These are phyloP conservation scores for Penicillium palitans DNA, from an alignment of 2,329 filamentous ascomycete genomes.

Conservation along the genomic window DNA sequence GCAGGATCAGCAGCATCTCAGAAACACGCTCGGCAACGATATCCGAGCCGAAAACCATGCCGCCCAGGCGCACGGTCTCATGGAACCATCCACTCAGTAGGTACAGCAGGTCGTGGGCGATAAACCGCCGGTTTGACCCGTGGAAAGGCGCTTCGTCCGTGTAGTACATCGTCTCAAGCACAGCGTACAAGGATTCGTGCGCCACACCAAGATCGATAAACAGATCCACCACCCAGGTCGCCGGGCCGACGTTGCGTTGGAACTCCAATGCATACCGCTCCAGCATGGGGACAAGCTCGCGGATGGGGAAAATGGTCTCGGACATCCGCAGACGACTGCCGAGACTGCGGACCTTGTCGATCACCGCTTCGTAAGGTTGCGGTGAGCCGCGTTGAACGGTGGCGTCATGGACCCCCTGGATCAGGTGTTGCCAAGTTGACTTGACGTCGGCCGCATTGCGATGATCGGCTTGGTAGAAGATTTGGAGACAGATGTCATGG, in stretches of 20 bases:
- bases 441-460: conserved; percentile 82
- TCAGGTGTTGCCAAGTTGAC: conserved; percentile 79
- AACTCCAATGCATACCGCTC: conserved; percentile 54
- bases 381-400: conserved; percentile 47
- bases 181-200: conserved; percentile 61
- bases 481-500: conserved; percentile 88
- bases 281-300: conserved; percentile 56
- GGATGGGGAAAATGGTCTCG: conserved; percentile 58
- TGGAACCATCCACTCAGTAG: conserved; percentile 62
- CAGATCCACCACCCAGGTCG: conserved; percentile 64
- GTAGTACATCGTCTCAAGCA: conserved; percentile 67
- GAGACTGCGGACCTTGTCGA: conserved; percentile 57
- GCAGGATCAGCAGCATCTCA: conserved; percentile 48
- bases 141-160: conserved; percentile 65
- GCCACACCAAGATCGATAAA: conserved; percentile 64
- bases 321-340: conserved; percentile 58
- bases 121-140: conserved; percentile 55
- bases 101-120: conserved; percentile 64
- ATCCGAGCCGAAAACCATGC: conserved; percentile 60
- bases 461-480: conserved; percentile 90
- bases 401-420: conserved; percentile 67
- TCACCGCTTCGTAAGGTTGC: conserved; percentile 51
- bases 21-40: conserved; percentile 54
- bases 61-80: conserved; percentile 56
- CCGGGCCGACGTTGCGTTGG: conserved; percentile 49